Conservation (phyloP, 1,284 basidiomycete genomes). For the Malassezia yamatoensis region DNA sequence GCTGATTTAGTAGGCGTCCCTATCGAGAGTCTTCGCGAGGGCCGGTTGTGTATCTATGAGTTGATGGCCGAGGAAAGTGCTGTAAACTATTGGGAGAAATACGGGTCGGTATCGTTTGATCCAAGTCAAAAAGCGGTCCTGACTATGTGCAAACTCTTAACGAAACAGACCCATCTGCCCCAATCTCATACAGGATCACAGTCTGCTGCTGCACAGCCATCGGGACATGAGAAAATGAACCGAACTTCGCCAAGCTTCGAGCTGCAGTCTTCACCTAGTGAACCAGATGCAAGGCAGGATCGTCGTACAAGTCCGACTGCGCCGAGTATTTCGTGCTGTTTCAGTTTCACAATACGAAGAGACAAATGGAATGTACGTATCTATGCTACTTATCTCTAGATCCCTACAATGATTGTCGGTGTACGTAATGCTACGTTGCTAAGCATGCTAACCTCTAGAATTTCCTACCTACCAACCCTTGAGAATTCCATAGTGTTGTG, state of each 20-base stretch:
- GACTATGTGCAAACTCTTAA: slow-evolving; percentile 71
- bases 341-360: slow-evolving; percentile 83
- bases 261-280: too few species aligned
- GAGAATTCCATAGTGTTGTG: not conserved
- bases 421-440: slow-evolving; percentile 3
- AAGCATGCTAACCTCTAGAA: slow-evolving; percentile 12
- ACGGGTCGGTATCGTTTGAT: slow-evolving; percentile 59
- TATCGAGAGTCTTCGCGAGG: slow-evolving; percentile 70
- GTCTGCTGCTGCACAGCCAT: not conserved
- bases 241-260: too few species aligned
- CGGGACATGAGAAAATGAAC: not conserved
- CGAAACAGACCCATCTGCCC: slow-evolving; percentile 20
- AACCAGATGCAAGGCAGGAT: not conserved
- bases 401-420: slow-evolving; percentile 23
- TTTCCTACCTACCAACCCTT: slow-evolving; percentile 32
- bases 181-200: too few species aligned
- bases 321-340: slow-evolving; percentile 75
- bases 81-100: slow-evolving; percentile 83
- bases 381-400: not conserved
- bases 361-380: slow-evolving; percentile 52
- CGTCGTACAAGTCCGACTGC: slow-evolving; percentile 1
- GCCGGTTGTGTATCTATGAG: slow-evolving; percentile 90
- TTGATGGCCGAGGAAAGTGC: slow-evolving; percentile 65
- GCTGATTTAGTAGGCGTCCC: slow-evolving; percentile 74
- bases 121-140: slow-evolving; percentile 69